Evolutionary conservation across 2,329 filamentous ascomycete species (phyloP).

Genomic region (Fusarium falciforme): DNA sequence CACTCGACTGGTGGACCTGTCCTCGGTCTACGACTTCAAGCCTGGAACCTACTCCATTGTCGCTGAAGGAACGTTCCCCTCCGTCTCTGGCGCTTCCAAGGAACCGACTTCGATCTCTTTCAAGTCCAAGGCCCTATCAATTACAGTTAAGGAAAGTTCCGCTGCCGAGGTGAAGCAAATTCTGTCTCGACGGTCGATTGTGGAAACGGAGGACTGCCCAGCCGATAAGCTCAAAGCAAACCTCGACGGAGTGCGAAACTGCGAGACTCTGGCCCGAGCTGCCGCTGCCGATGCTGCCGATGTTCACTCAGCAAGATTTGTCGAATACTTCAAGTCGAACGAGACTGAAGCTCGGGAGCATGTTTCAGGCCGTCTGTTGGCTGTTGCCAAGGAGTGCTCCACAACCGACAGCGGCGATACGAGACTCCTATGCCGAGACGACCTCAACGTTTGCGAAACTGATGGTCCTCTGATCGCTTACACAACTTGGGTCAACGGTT

Average conservation of each 20-base stretch:
- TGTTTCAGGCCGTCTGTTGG: conserved; percentile 27
- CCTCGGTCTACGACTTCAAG: conserved; percentile 17
- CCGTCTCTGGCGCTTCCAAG: neutral
- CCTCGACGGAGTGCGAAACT: conserved; percentile 16
- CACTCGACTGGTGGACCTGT: conserved; percentile 13
- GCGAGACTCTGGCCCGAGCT: conserved; percentile 27
- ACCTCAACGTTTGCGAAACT: conserved; percentile 20
- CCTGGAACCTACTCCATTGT: conserved; percentile 18
- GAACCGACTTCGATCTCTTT: neutral
- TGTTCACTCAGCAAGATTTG: conserved; percentile 18
- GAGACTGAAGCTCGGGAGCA: conserved; percentile 25
- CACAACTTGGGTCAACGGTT: conserved; percentile 36
- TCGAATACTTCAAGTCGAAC: conserved; percentile 40
- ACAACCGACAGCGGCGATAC: conserved; percentile 15
- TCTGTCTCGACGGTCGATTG: conserved; percentile 4
- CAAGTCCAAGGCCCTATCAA: conserved; percentile 12
- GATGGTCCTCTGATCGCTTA: conserved; percentile 31
- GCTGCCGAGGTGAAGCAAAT: conserved; percentile 5
- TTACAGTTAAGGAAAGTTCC: conserved; percentile 15
- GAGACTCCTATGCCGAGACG: conserved; percentile 7
- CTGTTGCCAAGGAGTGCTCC: conserved; percentile 31
- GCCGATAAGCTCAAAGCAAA: conserved; percentile 14
- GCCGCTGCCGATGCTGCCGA: conserved; percentile 27
- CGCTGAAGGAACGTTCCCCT: conserved; percentile 14
- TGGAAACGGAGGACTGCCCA: conserved; percentile 10